Evolutionary conservation across 768 basidiomycete species (phyloP).

Genomic region (Suillus placidus): DNA sequence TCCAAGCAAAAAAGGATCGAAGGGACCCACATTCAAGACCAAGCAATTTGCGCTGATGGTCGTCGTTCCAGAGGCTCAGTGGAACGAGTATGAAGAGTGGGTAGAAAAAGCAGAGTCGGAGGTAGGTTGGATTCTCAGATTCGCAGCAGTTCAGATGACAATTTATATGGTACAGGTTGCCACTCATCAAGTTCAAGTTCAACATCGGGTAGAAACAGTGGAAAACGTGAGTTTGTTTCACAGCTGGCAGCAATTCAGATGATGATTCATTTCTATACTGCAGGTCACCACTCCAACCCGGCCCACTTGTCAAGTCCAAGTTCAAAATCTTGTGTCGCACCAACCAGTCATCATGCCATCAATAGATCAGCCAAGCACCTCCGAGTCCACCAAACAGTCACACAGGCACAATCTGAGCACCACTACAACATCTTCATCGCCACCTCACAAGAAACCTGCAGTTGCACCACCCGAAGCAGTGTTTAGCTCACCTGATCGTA

Average conservation of each 20-base stretch:
- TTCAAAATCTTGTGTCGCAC: too few relatives aligned
- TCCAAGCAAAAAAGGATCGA: not conserved
- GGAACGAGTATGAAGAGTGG: slow-evolving; percentile 10
- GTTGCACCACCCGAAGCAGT: not conserved
- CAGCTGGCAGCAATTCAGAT: too few relatives aligned
- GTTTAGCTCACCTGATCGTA: not conserved
- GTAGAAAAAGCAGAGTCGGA: not conserved
- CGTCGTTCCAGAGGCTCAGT: slow-evolving; percentile 7
- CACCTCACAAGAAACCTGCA: not conserved
- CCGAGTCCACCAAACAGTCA: not conserved
- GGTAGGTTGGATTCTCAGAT: not conserved
- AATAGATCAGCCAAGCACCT: not conserved
- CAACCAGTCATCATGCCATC: too few relatives aligned
- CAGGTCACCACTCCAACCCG: too few relatives aligned
- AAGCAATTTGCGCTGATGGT: slow-evolving; percentile 10
- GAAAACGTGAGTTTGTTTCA: too few relatives aligned
- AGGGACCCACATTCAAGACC: slow-evolving; percentile 1
- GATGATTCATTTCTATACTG: too few relatives aligned
- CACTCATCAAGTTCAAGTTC: too few relatives aligned
- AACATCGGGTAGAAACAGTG: too few relatives aligned
- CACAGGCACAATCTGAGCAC: slow-evolving; percentile 1
- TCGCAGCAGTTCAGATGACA: too few relatives aligned
- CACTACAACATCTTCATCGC: not conserved
- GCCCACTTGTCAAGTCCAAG: too few relatives aligned
- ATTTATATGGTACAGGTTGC: too few relatives aligned